Base-by-base conservation (phyloP, 345 rosid genomes). In the Theobroma cacao region DNA sequence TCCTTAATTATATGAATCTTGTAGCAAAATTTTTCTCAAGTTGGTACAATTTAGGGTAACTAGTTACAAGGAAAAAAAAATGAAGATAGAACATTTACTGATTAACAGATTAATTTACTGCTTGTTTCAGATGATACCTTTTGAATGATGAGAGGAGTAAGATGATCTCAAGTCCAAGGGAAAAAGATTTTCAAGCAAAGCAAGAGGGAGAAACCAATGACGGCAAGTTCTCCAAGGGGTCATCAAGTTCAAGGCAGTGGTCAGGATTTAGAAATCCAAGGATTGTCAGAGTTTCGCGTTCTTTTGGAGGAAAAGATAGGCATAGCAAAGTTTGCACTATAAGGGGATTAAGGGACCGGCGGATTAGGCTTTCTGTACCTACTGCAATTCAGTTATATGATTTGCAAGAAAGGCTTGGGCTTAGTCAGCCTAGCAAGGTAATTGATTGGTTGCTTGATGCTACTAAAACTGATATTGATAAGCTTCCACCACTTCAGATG, bases 261-360 rank as follows among this genome's bases (percentile, higher is more conserved):
- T 87, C 99, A 43, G 95, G 89, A 5, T 91, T 95, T 75, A 82
- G 97, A 34, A 93, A 95, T 56, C 99, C 99, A 17, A 91, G 99
- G 85, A 95, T 95, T 4, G 98, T 93, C 1, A 82, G 99, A 3
- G 99, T 91, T 9, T 92, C 98, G 0, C 89, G 95, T n/a, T 72
- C 93, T 11, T 93, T 92, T 18, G 99, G 99, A 72, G 96, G 99
- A 7, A 95, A 95, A 87, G 99, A 95, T 61, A 90, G 99, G 91
- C 99, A 95, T 41, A 92, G 98, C 87, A 95, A 95, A 82, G 99
- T 95, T 12, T 95, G 95, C 85, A 95, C 99, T 1, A 72, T 93
- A 14, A 91, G 97, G 78, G 99, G 99, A 52, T 82, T 95, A 62
- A 86, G 95, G 72, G 99, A 95, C 84, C 24, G 99, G 60, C 80